Percentiles rank a stretch among this genome's conserved stretches.
Evolutionary conservation across 108 stramenopile genomes (phyloP).

Genomic region (Cyclotella baltica): DNA sequence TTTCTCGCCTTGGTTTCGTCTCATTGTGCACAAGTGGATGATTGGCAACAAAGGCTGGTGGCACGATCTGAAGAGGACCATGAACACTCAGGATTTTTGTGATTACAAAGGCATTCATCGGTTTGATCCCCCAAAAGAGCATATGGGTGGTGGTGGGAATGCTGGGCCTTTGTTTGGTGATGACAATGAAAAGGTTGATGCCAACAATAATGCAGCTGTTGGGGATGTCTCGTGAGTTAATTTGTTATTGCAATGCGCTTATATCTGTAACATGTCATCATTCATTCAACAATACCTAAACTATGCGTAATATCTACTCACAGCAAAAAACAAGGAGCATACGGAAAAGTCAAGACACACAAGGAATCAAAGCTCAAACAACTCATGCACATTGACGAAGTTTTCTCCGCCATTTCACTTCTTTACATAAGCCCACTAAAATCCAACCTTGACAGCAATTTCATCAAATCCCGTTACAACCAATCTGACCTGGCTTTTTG

Average conservation of each 20-base stretch:
- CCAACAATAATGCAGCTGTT: conserved; percentile 4
- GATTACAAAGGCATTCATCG: conserved; percentile 79
- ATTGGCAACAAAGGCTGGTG: conserved; percentile 75
- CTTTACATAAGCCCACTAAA: conserved; percentile 81
- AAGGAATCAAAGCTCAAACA: conserved; percentile 89
- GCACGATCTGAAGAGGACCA: conserved; percentile 80
- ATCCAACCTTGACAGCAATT: conserved; percentile 75
- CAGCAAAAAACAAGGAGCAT: conserved; percentile 98
- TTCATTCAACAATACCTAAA: not conserved
- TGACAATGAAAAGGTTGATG: conserved; percentile 11
- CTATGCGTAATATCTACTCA: conserved; percentile 9
- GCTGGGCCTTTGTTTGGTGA: conserved; percentile 75
- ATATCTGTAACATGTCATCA: not conserved
- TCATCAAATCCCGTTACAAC: conserved; percentile 66
- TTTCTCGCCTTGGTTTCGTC: conserved; percentile 93
- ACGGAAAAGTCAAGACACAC: conserved; percentile 95
- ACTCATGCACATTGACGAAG: conserved; percentile 90
- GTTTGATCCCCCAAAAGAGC: conserved; percentile 89
- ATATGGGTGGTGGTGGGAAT: conserved; percentile 86
- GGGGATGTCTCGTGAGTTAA: conserved; percentile 44
- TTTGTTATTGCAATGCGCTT: not conserved
- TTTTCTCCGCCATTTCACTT: conserved; percentile 81
- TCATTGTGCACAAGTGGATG: conserved; percentile 87
- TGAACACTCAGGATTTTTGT: conserved; percentile 76
- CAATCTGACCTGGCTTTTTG: conserved; percentile 89